Evolutionary conservation across 345 rosid species (phyloP), one percentile per base, ranked within the genome.

Genomic region (Hibiscus syriacus): DNA sequence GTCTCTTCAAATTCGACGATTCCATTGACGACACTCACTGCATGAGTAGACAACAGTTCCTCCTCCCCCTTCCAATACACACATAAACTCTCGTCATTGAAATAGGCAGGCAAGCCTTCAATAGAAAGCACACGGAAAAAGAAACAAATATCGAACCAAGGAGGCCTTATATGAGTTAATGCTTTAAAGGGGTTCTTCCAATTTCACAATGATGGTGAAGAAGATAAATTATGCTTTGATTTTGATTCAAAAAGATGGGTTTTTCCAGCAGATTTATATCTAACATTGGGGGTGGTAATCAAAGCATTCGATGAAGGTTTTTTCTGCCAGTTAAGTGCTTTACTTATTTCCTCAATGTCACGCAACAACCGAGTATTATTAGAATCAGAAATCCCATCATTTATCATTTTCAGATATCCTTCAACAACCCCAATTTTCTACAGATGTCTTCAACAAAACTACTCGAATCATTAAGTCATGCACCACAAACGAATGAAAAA

Each of bases 101-200:
- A 79, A 75, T 59, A 70, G 1, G 68, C 70, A 36, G 92, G 90
- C 65, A 92, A 36, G 22, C 89, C 96, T 82, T 89, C 84, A 19
- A 92, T 81, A 0, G 92, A 86, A 75, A 86, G 96, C 71, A 83
- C 92, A 46, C 86, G 90, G 73, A 89, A 80, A 70, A 70, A 81
- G 79, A 89, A 92, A 73, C 81, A 86, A 66, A 89, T 69, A 72
- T 81, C 77, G 68, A 84, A 85, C 73, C 80, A 78, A 46, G 79
- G 83, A 67, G 67, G 71, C 69, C 87, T 64, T 38, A 86, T 75
- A 77, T 87, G 87, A 49, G 86, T 75, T 69, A 92, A 76, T 17
- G 89, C 92, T 76, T 86, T 87, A 56, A 87, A 72, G 12, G 96
- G 86, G 30, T 85, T 92, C 90, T 87, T 92, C 94, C 94, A 92